Conservation (phyloP, 768 basidiomycete species). For the Boletus pseudo-olivaceus region DNA sequence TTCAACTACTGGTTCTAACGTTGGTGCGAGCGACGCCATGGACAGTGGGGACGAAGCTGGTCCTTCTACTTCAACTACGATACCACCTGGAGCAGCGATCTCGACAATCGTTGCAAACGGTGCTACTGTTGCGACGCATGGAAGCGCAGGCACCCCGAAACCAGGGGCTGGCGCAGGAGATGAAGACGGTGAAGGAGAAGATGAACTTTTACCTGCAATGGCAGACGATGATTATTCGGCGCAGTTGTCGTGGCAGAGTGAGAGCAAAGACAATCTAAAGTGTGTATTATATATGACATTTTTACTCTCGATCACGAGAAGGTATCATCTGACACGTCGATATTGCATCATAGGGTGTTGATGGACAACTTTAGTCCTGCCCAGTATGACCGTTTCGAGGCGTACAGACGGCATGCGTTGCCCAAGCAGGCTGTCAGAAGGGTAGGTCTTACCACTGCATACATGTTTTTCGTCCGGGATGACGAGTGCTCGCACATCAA, state of each 20-base stretch:
- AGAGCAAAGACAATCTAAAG: conserved; percentile 87
- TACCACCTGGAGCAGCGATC: neutral
- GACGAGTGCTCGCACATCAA: neutral
- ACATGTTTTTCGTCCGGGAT: neutral
- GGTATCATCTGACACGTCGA: neutral
- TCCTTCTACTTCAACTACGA: conserved; percentile 8
- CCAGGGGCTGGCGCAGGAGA: conserved; percentile 18
- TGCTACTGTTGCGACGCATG: neutral
- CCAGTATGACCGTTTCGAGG: conserved; percentile 88
- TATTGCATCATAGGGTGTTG: conserved; percentile 54
- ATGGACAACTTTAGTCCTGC: conserved; percentile 84
- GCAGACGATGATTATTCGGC: conserved; percentile 87
- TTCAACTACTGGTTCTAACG: neutral
- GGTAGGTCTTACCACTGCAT: conserved; percentile 36
- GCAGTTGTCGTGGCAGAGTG: conserved; percentile 78
- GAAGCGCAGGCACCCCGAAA: conserved; percentile 8
- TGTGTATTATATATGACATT: conserved; percentile 28
- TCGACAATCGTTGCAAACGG: neutral
- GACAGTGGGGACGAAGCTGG: conserved; percentile 23
- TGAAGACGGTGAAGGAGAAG: conserved; percentile 70
- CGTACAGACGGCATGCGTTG: conserved; percentile 78
- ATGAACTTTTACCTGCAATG: conserved; percentile 79
- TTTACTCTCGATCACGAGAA: neutral
- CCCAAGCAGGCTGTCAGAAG: conserved; percentile 81
- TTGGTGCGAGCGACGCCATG: conserved; percentile 3